Evolutionary conservation across 2,329 filamentous ascomycete species (phyloP).

Genomic region (Pseudogymnoascus verrucosus): DNA sequence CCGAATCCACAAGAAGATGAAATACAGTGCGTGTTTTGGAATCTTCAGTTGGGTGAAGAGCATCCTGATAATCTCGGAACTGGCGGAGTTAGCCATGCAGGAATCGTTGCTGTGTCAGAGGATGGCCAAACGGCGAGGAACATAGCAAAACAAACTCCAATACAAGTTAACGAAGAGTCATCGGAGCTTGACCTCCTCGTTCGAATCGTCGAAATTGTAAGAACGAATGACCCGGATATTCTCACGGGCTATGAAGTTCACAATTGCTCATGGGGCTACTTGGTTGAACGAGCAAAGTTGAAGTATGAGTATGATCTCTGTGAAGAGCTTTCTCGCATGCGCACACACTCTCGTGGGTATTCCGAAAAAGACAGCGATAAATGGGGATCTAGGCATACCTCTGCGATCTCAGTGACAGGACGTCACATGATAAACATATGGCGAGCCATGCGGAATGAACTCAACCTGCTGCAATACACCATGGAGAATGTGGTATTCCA

Average conservation of each 20-base stretch:
- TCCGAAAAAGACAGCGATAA: constrained; percentile 42
- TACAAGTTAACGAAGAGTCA: constrained; percentile 64
- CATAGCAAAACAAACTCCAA: constrained; percentile 51
- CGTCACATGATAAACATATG: constrained; percentile 96
- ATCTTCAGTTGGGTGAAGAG: constrained; percentile 67
- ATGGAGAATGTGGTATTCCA: constrained; percentile 96
- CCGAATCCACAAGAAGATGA: constrained; percentile 90
- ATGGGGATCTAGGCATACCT: constrained; percentile 93
- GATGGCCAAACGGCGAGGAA: constrained; percentile 50
- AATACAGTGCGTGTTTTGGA: constrained; percentile 85
- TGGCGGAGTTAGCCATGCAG: constrained; percentile 45
- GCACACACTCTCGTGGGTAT: constrained; percentile 64
- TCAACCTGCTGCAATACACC: constrained; percentile 87
- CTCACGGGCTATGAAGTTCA: constrained; percentile 93
- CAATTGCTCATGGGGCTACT: constrained; percentile 86
- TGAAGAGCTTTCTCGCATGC: constrained; percentile 86
- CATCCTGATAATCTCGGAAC: constrained; percentile 41
- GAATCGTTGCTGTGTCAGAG: constrained; percentile 65
- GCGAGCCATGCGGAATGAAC: constrained; percentile 88
- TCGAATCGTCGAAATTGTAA: constrained; percentile 79
- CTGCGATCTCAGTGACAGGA: constrained; percentile 85
- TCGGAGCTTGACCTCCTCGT: constrained; percentile 81
- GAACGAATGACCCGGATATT: constrained; percentile 79
- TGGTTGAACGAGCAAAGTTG: constrained; percentile 78
- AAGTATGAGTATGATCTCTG: constrained; percentile 89